Conservation (phyloP, 2,329 filamentous ascomycete genomes). For the Sclerotinia glacialis region DNA sequence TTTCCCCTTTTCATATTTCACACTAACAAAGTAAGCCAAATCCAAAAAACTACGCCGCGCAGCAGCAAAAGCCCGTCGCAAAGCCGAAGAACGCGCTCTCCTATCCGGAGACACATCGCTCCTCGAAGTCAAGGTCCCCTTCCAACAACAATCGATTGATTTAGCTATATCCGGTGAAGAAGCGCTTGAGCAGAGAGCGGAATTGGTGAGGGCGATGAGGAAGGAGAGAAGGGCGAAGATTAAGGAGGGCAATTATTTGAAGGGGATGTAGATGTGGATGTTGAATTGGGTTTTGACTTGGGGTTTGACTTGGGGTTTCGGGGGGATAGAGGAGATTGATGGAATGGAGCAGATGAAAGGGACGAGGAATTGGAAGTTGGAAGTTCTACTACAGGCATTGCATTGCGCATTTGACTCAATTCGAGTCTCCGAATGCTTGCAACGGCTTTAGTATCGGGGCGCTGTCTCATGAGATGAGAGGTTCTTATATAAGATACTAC, state of each 20-base stretch:
- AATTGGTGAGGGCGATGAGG: slow-evolving; percentile 69
- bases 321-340: no score
- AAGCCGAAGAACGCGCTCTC: slow-evolving; percentile 56
- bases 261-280: slow-evolving; percentile 57
- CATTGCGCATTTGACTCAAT: neutral
- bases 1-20: neutral
- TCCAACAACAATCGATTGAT: slow-evolving; percentile 77
- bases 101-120: slow-evolving; percentile 64
- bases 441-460: neutral
- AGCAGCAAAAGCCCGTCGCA: slow-evolving; percentile 63
- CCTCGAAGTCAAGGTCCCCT: slow-evolving; percentile 65
- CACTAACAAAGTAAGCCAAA: slow-evolving; percentile 58
- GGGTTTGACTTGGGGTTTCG: no score
- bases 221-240: slow-evolving; percentile 72
- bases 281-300: no score
- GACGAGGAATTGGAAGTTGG: neutral
- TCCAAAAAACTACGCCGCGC: slow-evolving; percentile 76
- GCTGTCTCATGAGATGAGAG: neutral
- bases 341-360: no score
- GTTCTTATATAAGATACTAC: no score
- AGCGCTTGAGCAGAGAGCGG: slow-evolving; percentile 53
- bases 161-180: slow-evolving; percentile 50
- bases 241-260: slow-evolving; percentile 84
- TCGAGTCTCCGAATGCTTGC: neutral
- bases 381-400: neutral